Evolutionary conservation across 2,329 filamentous ascomycete genomes (phyloP), one percentile per base, ranked within the genome.

Genomic region (Xylaria sp.): DNA sequence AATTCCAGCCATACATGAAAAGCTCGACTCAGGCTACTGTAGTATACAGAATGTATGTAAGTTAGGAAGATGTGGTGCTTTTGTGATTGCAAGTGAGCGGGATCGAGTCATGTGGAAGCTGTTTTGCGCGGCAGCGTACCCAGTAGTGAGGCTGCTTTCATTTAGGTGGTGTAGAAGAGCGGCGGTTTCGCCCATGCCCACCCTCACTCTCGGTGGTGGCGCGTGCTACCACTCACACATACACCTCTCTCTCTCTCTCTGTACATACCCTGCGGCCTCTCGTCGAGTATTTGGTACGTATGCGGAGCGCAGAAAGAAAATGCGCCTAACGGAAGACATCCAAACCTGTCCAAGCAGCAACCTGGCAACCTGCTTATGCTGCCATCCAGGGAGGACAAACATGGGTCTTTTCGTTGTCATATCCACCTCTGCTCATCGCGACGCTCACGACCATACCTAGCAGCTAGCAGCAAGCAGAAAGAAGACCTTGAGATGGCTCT

Each of bases 281-380:
- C 43, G 15, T 15, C 28, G 28, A 19, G 15, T 55, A 49, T 46
- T 40, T 55, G 43, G 51, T 33, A 60, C 50, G 57, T 31, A 40
- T 19, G 38, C 23, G 31, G 15, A 21, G 40, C 19, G 17, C 4
- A 33, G 31, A 25, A 19, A 21, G 9, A 35, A 33, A 46, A 46
- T 7, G 37, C 12, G 49, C 47, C 46, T 23, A 37, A 33, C 54
- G 45, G 38, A 42, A 49, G 40, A 52, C 38, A 25, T n/a, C n/a
- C n/a, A n/a, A n/a, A n/a, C n/a, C n/a, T n/a, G n/a, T 38, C 23
- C 31, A 50, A 50, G 31, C 31, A 37, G 31, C 49, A 25, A 51
- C 51, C 50, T 50, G 56, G 60, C 56, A 31, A 57, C 56, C 47
- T 57, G 63, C 60, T 40, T 54, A 28, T 23, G 33, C 45, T 63